These are phyloP conservation scores for Amauroascus verrucosus DNA, from an alignment of 2,329 filamentous ascomycete genomes.

Conservation along the genomic window DNA sequence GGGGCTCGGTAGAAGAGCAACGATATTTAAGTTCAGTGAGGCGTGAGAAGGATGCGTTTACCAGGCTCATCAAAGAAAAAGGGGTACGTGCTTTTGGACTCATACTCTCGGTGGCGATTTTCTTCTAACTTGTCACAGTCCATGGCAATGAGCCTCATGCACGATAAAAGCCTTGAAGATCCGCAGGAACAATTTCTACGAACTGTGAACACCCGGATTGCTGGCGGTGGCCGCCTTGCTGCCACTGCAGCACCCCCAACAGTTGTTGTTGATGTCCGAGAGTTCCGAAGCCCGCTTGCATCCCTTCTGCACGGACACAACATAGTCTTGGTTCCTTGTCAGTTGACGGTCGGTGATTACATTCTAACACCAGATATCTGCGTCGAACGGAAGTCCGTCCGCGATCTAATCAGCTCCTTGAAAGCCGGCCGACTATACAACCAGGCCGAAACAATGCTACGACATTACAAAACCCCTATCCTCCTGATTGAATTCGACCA, in stretches of 20 bases:
- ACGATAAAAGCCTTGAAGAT: constrained; percentile 62
- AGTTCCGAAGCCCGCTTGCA: constrained; percentile 86
- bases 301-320: constrained; percentile 81
- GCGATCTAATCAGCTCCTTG: constrained; percentile 84
- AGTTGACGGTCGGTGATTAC: constrained; percentile 94
- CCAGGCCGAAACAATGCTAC: constrained; percentile 88
- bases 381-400: constrained; percentile 86
- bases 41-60: constrained; percentile 95
- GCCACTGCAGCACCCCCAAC: constrained; percentile 81
- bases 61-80: constrained; percentile 85
- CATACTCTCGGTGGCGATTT: neutral
- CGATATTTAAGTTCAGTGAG: constrained; percentile 79
- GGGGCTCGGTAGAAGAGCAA: constrained; percentile 89
- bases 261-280: constrained; percentile 88
- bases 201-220: constrained; percentile 93
- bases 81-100: constrained; percentile 39
- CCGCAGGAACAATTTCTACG: constrained; percentile 86
- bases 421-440: constrained; percentile 83
- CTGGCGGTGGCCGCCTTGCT: constrained; percentile 72
- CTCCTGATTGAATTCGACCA: constrained; percentile 96
- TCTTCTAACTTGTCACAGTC: constrained; percentile 32
- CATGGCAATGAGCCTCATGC: constrained; percentile 81
- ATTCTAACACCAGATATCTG: constrained; percentile 84
- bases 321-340: constrained; percentile 84
- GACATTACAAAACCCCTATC: constrained; percentile 81